Evolutionary conservation across 768 basidiomycete genomes (phyloP).

Genomic region (Termitomyces sp.): DNA sequence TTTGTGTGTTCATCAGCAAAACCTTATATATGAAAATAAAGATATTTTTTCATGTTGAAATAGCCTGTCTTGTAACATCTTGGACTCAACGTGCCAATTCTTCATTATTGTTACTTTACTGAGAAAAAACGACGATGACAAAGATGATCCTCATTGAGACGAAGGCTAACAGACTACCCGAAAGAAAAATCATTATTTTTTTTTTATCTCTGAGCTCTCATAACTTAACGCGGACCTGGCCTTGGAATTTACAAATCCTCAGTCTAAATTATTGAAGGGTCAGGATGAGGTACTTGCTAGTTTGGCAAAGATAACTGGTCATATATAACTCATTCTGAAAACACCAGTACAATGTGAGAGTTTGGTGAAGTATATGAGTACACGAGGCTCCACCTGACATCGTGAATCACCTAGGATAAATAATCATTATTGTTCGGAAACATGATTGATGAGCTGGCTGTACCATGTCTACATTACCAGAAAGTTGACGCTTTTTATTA

Average conservation of each 20-base stretch:
- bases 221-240: too few relatives aligned
- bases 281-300: background rate
- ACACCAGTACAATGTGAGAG: slow-evolving; percentile 12
- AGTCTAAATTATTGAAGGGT: background rate
- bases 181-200: too few relatives aligned
- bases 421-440: background rate
- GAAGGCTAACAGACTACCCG: too few relatives aligned
- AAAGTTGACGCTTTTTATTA: background rate
- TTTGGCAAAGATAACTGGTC: background rate
- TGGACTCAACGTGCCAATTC: too few relatives aligned
- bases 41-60: too few relatives aligned
- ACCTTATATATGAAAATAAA: too few relatives aligned
- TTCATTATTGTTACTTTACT: too few relatives aligned
- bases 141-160: too few relatives aligned
- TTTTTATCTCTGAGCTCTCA: too few relatives aligned
- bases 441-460: background rate
- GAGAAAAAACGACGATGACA: too few relatives aligned
- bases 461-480: background rate
- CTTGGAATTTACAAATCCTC: background rate
- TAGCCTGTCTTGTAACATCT: too few relatives aligned
- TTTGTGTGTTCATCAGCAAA: too few relatives aligned
- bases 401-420: slow-evolving; percentile 1
- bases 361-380: slow-evolving; percentile 3
- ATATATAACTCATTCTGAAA: background rate
- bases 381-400: slow-evolving; percentile 6